Base-by-base conservation (phyloP, 805 yeast genomes). In the Starmerella sp. region DNA sequence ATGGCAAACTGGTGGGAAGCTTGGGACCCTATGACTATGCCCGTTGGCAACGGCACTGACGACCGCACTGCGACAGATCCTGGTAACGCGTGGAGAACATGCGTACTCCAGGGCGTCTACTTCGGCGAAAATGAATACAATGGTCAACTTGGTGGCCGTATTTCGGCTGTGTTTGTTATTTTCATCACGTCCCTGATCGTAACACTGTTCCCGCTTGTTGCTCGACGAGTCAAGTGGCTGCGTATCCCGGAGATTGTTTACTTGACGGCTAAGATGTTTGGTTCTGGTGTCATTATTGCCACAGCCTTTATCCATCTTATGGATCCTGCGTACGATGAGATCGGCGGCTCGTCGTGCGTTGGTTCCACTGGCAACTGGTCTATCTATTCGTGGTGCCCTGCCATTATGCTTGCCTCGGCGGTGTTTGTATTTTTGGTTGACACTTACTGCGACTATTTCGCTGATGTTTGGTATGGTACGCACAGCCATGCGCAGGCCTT, bases 211-310 rank as follows among this genome's bases (percentile, higher is more conserved):
- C 86, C 63, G 57, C 71, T 63, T 22, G 63, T 67, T 13, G 63
- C 73, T 15, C 49, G 55, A 47, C 57, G 62, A 13, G 45, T 60
- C 52, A 59, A 60, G 48, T 38, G 64, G 56, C 22, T 69, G 50
- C 57, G 61, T 13, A 59, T 69, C 48, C 73, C 69, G 8, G 60
- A 57, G n/a, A 51, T 55, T 28, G 66, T 61, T 65, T 79, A 66
- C 54, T 34, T 60, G 13, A 59, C 66, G 38, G 70, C 71, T 29
- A 57, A 67, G 32, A 77, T 74, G 70, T 83, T 83, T 62, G 91
- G 91, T 62, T 76, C 87, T 3, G 91, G 91, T 52, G 90, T 84
- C 48, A 84, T 84, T 61, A 73, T 84, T 3, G 84, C 90, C 13
- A 84, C 91, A 7, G 86, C 88, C 0, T 84, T 82, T 62, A 77